Conservation (phyloP, 257 asterid species). For the Paulownia fortunei region DNA sequence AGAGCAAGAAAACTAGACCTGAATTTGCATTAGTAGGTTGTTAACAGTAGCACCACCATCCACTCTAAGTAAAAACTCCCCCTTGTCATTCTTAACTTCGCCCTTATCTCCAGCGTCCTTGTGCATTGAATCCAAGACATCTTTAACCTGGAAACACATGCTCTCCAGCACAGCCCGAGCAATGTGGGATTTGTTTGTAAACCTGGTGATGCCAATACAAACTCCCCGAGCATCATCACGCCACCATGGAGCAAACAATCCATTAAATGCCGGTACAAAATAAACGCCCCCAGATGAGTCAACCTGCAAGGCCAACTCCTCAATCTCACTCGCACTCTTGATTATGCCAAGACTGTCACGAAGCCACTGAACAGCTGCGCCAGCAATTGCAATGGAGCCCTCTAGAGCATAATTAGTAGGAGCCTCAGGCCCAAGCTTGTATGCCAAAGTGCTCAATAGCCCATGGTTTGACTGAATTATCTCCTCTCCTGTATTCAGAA, state of each 20-base stretch:
- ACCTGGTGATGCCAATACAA: constrained; percentile 87
- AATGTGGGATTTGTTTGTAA: constrained; percentile 90
- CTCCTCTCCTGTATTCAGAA: constrained; percentile 80
- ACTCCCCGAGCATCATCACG: constrained; percentile 97
- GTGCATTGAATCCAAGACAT: constrained; percentile 91
- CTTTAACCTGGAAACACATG: constrained; percentile 97
- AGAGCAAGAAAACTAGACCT: constrained; percentile 53
- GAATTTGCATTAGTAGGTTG: constrained; percentile 93
- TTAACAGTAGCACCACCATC: constrained; percentile 96
- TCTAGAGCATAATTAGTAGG: constrained; percentile 87
- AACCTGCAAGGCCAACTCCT: constrained; percentile 79
- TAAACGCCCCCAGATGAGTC: constrained; percentile 84
- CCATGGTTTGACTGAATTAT: constrained; percentile 70
- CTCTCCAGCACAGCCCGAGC: constrained; percentile 97
- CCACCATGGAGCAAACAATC: constrained; percentile 99
- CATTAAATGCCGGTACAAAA: constrained; percentile 95
- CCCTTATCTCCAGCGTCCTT: constrained; percentile 83
- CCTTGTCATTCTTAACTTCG: constrained; percentile 52
- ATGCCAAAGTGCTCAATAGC: constrained; percentile 80
- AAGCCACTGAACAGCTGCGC: constrained; percentile 99
- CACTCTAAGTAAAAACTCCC: constrained; percentile 81
- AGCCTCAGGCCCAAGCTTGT: constrained; percentile 86
- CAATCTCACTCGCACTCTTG: constrained; percentile 82
- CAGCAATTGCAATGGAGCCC: constrained; percentile 97
- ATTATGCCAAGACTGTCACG: constrained; percentile 91